Evolutionary conservation across 2,329 filamentous ascomycete genomes (phyloP).

Genomic region (Xylariaceae sp.): DNA sequence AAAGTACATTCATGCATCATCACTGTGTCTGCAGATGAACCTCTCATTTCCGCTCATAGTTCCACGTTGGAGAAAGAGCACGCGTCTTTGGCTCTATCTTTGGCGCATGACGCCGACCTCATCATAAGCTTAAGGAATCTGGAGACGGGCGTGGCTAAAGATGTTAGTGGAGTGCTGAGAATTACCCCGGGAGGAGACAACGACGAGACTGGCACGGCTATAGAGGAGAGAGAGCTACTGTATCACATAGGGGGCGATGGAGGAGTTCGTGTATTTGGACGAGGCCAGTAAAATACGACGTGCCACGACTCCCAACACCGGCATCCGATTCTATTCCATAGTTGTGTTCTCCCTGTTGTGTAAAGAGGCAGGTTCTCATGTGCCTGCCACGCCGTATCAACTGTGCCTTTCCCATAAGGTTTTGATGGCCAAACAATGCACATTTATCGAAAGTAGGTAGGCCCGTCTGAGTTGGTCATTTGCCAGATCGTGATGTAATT

Average conservation of each 20-base stretch:
- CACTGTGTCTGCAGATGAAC: constrained; percentile 67
- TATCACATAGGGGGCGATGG: constrained; percentile 81
- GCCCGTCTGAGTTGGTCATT: constrained; percentile 8
- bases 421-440: not conserved
- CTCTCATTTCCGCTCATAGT: constrained; percentile 58
- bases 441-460: not conserved
- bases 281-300: constrained; percentile 54
- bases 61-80: constrained; percentile 68
- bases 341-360: too few relatives aligned
- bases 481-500: constrained; percentile 32
- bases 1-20: constrained; percentile 63
- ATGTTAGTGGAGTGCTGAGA: constrained; percentile 84
- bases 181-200: constrained; percentile 57
- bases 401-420: too few relatives aligned
- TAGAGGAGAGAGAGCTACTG: constrained; percentile 66
- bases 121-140: constrained; percentile 70
- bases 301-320: constrained; percentile 10
- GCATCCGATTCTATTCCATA: too few relatives aligned
- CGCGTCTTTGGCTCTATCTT: constrained; percentile 64
- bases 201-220: constrained; percentile 21
- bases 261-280: constrained; percentile 76
- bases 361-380: not conserved
- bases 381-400: not conserved
- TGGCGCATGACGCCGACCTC: constrained; percentile 71
- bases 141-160: constrained; percentile 83